A percentile compares a stretch with the other conserved stretches of the same genome.
Conservation (phyloP, 257 asterid genomes). For the Nicotiana obtusifolia region DNA sequence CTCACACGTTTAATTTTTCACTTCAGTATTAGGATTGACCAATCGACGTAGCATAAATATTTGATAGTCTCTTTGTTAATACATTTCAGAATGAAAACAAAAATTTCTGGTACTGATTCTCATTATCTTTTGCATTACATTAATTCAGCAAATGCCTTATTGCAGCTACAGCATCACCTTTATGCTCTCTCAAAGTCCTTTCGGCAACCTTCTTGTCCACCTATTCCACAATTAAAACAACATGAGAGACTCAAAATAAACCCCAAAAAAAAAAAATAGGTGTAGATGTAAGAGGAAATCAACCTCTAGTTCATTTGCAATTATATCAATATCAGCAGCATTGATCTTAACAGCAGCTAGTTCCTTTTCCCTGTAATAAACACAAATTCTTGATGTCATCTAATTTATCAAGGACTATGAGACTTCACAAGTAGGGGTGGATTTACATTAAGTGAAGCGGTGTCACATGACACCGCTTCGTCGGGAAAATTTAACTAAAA, state of each 20-base stretch:
- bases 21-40: neutral
- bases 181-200: conserved; percentile 82
- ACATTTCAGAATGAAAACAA: neutral
- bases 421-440: neutral
- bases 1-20: neutral
- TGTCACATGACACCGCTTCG: no score
- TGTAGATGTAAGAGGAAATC: neutral
- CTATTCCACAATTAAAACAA: neutral
- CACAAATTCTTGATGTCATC: neutral
- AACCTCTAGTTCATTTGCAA: conserved; percentile 88
- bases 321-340: conserved; percentile 76
- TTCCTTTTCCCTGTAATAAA: conserved; percentile 74
- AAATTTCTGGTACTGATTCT: neutral
- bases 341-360: conserved; percentile 88
- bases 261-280: neutral
- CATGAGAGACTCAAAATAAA: neutral
- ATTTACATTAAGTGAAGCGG: no score
- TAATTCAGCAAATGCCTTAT: conserved; percentile 62
- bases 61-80: neutral
- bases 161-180: conserved; percentile 94
- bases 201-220: conserved; percentile 62
- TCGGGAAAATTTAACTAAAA: no score
- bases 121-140: neutral
- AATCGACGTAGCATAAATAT: neutral
- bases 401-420: neutral